Evolutionary conservation across 129 eudicot species (phyloP).

Genomic region (Pulicaria dysenterica): DNA sequence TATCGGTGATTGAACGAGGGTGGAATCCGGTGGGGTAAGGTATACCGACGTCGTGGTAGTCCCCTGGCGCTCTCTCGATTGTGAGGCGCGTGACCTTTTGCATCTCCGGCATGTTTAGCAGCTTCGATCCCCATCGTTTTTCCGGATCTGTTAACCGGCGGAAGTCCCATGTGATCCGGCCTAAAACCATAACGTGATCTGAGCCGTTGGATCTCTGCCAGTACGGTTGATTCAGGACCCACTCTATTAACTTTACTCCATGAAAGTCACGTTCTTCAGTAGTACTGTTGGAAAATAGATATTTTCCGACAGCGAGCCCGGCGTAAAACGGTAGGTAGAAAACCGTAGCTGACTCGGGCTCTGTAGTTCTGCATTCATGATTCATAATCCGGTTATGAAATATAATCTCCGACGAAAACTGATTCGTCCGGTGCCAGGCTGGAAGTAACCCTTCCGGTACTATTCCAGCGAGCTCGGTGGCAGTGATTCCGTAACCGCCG

Average conservation of each 20-base stretch:
- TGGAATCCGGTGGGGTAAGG: conserved; percentile 99
- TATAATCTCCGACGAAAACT: conserved; percentile 54
- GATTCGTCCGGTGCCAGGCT: conserved; percentile 72
- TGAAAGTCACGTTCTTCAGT: conserved; percentile 50
- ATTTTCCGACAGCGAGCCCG: conserved; percentile 77
- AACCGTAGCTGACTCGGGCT: conserved; percentile 67
- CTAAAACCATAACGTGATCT: conserved; percentile 63
- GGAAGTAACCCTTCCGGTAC: conserved; percentile 50
- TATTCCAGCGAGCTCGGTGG: conserved; percentile 49
- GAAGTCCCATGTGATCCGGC: conserved; percentile 85
- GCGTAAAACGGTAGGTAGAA: conserved; percentile 82
- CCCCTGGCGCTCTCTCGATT: conserved; percentile 67
- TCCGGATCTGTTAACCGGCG: conserved; percentile 78
- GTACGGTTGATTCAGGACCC: conserved; percentile 59
- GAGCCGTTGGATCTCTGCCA: conserved; percentile 71
- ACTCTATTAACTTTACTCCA: conserved; percentile 50
- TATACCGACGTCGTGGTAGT: conserved; percentile 65
- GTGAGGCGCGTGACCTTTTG: conserved; percentile 65
- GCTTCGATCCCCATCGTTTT: conserved; percentile 72
- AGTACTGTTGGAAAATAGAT: conserved; percentile 49
- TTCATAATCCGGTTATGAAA: conserved; percentile 55
- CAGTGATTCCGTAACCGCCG: conserved; percentile 56
- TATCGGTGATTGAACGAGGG: conserved; percentile 52
- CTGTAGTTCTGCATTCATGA: conserved; percentile 54
- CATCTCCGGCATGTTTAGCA: conserved; percentile 75